These are phyloP conservation scores for Pestalotiopsis sp. DNA, from an alignment of 2,329 filamentous ascomycete species.

Conservation along the genomic window DNA sequence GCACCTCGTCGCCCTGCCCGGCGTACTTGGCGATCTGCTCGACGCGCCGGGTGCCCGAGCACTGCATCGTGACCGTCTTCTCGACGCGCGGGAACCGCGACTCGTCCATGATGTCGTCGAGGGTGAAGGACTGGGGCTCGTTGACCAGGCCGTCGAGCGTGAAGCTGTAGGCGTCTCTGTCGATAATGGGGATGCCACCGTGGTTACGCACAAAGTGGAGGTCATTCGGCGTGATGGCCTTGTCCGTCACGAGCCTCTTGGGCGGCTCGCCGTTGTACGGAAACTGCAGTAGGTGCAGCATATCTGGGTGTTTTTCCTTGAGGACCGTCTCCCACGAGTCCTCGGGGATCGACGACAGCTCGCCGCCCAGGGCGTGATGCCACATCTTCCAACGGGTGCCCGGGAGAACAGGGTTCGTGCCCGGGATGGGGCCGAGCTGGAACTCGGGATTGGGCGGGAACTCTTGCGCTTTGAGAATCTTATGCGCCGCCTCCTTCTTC, in stretches of 20 bases:
- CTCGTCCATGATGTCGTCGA: constrained; percentile 64
- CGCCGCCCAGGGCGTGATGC: constrained; percentile 54
- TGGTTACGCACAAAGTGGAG: constrained; percentile 71
- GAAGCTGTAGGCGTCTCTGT: constrained; percentile 54
- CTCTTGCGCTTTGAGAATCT: constrained; percentile 53
- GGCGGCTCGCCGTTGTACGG: constrained; percentile 67
- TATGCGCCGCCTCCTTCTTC: constrained; percentile 61
- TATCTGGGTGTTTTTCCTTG: constrained; percentile 59
- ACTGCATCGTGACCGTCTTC: constrained; percentile 66
- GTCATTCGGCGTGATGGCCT: constrained; percentile 59
- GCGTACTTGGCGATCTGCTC: constrained; percentile 69
- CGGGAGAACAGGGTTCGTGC: constrained; percentile 58
- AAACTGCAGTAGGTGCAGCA: constrained; percentile 64
- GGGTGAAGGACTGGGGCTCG: constrained; percentile 55
- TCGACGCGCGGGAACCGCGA: constrained; percentile 58
- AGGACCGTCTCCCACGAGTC: constrained; percentile 59
- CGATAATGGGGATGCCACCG: constrained; percentile 69
- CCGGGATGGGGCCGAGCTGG: constrained; percentile 55
- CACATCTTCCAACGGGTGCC: constrained; percentile 61
- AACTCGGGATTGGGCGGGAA: constrained; percentile 57
- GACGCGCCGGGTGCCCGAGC: constrained; percentile 67
- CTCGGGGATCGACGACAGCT: constrained; percentile 50
- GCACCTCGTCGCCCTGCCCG: constrained; percentile 66
- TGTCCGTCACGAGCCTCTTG: constrained; percentile 54
- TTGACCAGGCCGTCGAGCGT: constrained; percentile 63